Conservation (phyloP, 345 rosid genomes). For the Pugionium dolabratum region DNA sequence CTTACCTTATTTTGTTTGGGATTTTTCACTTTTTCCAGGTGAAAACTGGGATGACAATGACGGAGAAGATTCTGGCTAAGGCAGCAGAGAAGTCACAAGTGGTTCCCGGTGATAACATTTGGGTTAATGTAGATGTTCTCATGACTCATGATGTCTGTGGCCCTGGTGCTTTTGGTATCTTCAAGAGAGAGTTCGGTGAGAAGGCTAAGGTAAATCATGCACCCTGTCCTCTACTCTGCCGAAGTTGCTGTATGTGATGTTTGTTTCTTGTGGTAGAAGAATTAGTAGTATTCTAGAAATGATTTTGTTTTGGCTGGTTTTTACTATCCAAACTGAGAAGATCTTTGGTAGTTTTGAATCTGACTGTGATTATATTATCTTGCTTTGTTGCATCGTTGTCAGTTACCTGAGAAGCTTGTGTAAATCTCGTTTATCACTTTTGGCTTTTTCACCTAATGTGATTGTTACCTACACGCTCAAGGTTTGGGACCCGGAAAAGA, state of each 20-base stretch:
- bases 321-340: neutral
- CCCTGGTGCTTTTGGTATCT: conserved; percentile 85
- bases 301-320: neutral
- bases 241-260: too few species aligned
- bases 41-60: conserved; percentile 90
- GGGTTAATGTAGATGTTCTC: conserved; percentile 87
- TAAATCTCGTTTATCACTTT: neutral
- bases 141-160: conserved; percentile 99
- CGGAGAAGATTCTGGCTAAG: conserved; percentile 88
- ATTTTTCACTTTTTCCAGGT: conserved; percentile 48
- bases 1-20: neutral
- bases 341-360: neutral
- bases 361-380: too few species aligned
- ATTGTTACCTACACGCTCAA: conserved; percentile 37
- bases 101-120: conserved; percentile 86
- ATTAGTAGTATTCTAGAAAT: too few species aligned
- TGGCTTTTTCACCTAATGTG: neutral
- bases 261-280: too few species aligned
- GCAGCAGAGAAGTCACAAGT: conserved; percentile 72
- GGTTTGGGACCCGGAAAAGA: conserved; percentile 98
- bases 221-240: too few species aligned
- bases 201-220: conserved; percentile 94
- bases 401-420: too few species aligned
- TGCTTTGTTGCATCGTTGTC: conserved; percentile 47
- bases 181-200: conserved; percentile 83